phyloP scores from a whole-genome alignment of 1,284 basidiomycete genomes.

The Omphalotus olearius region DNA sequence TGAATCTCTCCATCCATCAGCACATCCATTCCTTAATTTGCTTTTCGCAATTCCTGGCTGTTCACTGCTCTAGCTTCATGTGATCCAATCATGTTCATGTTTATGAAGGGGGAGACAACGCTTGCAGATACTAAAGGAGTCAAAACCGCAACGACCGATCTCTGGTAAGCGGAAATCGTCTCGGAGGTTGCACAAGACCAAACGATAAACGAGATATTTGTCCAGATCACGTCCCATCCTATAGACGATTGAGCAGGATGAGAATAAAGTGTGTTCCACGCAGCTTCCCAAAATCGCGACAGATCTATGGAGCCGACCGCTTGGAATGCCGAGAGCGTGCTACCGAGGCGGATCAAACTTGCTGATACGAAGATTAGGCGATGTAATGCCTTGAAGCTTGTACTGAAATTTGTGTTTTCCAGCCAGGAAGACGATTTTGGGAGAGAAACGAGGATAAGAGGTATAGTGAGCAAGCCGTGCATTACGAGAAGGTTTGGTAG shows the following conservation, averaged over 20 bases:
- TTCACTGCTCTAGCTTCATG: not conserved
- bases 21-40: not conserved
- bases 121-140: conserved; percentile 10
- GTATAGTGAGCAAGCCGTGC: conserved; percentile 56
- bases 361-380: conserved; percentile 31
- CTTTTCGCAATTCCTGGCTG: not conserved
- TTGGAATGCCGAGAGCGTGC: conserved; percentile 22
- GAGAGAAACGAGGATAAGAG: conserved; percentile 34
- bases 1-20: too few species aligned
- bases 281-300: conserved; percentile 20
- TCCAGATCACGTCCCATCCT: conserved; percentile 64
- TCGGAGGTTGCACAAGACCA: conserved; percentile 25
- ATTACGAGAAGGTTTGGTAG: conserved; percentile 59
- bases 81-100: not conserved
- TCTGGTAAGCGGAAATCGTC: not conserved
- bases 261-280: conserved; percentile 37
- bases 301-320: conserved; percentile 15
- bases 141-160: not conserved
- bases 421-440: conserved; percentile 4
- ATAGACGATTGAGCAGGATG: conserved; percentile 68
- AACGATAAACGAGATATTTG: conserved; percentile 34
- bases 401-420: conserved; percentile 14
- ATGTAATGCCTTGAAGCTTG: conserved; percentile 32
- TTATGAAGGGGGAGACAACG: conserved; percentile 6
- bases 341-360: conserved; percentile 36